Evolutionary conservation across 352 stramenopile species (phyloP).

Genomic region (Pythium diclinum): DNA sequence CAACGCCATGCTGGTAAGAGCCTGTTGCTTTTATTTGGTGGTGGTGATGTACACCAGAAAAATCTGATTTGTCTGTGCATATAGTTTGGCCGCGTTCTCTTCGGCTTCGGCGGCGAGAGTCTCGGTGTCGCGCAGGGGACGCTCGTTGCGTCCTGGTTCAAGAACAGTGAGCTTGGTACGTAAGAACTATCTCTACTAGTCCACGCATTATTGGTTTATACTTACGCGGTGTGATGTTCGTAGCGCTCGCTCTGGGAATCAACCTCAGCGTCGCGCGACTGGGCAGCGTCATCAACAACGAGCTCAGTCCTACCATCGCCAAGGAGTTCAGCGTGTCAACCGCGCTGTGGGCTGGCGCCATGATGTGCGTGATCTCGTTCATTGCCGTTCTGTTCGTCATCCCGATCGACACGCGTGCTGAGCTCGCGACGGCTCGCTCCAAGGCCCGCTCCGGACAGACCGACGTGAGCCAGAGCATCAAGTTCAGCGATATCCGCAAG

Average conservation of each 20-base stretch:
- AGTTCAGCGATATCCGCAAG: constrained; percentile 70
- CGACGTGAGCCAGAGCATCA: constrained; percentile 50
- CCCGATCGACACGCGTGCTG: constrained; percentile 70
- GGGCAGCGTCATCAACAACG: constrained; percentile 93
- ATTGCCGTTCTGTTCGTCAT: constrained; percentile 71
- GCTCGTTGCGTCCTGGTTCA: constrained; percentile 91
- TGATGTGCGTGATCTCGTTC: constrained; percentile 76
- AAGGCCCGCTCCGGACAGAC: constrained; percentile 10
- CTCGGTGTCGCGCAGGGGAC: constrained; percentile 89
- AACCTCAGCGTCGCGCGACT: constrained; percentile 90
- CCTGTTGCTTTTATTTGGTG: neutral
- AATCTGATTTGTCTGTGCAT: neutral
- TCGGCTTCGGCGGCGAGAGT: constrained; percentile 91
- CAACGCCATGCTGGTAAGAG: constrained; percentile 66
- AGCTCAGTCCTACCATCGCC: constrained; percentile 81
- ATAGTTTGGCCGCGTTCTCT: constrained; percentile 86
- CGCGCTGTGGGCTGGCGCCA: constrained; percentile 84
- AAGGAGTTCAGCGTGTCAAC: constrained; percentile 52
- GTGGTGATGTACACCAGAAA: neutral
- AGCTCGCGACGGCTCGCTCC: constrained; percentile 27
- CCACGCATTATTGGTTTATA: neutral
- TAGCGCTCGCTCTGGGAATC: constrained; percentile 89
- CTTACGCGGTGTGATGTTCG: neutral
- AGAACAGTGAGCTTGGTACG: constrained; percentile 84
- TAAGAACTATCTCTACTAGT: neutral